Conservation (phyloP, 2,329 filamentous ascomycete species). For the Aspergillus sp. region DNA sequence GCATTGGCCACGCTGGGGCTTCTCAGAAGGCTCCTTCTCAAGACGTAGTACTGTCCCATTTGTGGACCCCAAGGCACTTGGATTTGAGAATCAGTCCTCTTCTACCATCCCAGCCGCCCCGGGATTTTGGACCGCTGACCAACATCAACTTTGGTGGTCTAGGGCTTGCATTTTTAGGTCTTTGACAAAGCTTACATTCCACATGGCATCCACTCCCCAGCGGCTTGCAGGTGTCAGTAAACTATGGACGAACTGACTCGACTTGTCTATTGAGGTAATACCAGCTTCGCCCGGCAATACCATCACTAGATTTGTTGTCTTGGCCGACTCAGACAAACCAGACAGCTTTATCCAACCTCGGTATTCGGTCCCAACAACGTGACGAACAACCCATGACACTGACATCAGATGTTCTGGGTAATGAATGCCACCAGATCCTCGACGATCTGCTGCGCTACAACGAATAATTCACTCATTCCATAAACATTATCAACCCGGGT, state of each 20-base stretch:
- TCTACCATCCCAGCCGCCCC: not conserved
- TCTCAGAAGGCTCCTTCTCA: not conserved
- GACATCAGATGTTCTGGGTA: not conserved
- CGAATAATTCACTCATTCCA: conserved; percentile 2
- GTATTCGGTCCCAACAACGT: conserved; percentile 5
- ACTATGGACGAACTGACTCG: conserved; percentile 4
- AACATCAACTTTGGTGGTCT: conserved; percentile 9
- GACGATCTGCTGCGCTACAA: conserved; percentile 5
- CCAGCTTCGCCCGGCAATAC: not conserved
- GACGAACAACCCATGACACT: not conserved
- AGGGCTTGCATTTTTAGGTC: conserved; percentile 1
- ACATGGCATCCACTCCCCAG: conserved; percentile 2
- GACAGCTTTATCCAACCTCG: conserved; percentile 1
- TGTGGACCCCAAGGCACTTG: conserved; percentile 3
- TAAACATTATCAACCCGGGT: not conserved
- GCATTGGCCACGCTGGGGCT: not conserved
- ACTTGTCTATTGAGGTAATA: not conserved
- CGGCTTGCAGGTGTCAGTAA: conserved; percentile 6
- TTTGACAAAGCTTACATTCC: conserved; percentile 4
- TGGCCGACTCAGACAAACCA: not conserved
- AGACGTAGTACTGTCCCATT: not conserved
- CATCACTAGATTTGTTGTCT: conserved; percentile 3
- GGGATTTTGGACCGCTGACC: conserved; percentile 4
- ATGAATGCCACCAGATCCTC: conserved; percentile 3
- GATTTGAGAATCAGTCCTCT: not conserved